These are phyloP conservation scores for Lachnellula arida DNA, from an alignment of 2,329 filamentous ascomycete species.

Conservation along the genomic window DNA sequence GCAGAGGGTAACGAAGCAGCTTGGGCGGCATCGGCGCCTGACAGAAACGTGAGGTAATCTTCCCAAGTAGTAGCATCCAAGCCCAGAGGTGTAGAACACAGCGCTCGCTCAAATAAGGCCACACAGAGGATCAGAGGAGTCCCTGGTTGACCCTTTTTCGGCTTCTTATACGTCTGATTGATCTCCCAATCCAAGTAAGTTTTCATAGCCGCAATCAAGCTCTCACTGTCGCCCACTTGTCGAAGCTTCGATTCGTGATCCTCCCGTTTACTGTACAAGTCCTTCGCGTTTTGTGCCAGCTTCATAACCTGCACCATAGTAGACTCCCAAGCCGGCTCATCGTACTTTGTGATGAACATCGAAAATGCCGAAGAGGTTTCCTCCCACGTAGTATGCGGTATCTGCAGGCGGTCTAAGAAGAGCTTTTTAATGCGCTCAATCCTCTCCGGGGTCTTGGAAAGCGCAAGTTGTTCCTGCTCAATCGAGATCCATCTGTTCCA, in stretches of 20 bases:
- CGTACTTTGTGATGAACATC: slow-evolving; percentile 67
- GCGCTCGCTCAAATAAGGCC: slow-evolving; percentile 74
- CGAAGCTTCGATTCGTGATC: slow-evolving; percentile 62
- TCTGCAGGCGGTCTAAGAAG: slow-evolving; percentile 64
- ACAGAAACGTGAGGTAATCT: slow-evolving; percentile 51
- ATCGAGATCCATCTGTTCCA: slow-evolving; percentile 77
- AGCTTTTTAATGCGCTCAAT: slow-evolving; percentile 63
- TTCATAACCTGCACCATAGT: slow-evolving; percentile 66
- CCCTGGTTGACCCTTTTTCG: slow-evolving; percentile 41
- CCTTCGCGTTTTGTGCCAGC: slow-evolving; percentile 58
- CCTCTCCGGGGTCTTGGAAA: slow-evolving; percentile 49
- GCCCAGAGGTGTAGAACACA: slow-evolving; percentile 59
- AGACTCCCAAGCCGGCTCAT: slow-evolving; percentile 65
- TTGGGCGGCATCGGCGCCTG: slow-evolving; percentile 28
- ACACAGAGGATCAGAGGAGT: slow-evolving; percentile 49
- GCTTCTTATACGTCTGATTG: slow-evolving; percentile 52
- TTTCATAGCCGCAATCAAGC: slow-evolving; percentile 46
- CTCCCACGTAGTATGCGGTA: slow-evolving; percentile 72
- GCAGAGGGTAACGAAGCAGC: slow-evolving; percentile 42
- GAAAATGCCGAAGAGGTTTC: slow-evolving; percentile 72
- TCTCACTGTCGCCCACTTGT: slow-evolving; percentile 53
- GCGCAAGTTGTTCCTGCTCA: slow-evolving; percentile 61
- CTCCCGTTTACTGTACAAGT: slow-evolving; percentile 60
- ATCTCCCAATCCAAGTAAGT: slow-evolving; percentile 88
- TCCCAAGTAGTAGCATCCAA: slow-evolving; percentile 75